Percentiles rank a stretch among this genome's conserved stretches.
Conservation (phyloP, 2,329 filamentous ascomycete species). For the Cercospora sp. region DNA sequence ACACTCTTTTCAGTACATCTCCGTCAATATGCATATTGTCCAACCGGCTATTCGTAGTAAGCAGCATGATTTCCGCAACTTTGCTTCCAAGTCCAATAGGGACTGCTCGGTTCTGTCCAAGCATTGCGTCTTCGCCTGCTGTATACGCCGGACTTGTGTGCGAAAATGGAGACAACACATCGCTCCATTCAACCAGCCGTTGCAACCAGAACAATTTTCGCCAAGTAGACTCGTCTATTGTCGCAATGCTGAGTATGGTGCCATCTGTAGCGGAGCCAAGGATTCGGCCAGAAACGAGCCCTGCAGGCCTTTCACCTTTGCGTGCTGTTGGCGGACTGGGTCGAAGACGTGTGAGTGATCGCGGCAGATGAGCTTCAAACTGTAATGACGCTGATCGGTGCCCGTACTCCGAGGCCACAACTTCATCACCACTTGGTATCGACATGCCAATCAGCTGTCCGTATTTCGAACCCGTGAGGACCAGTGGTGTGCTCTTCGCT, state of each 20-base stretch:
- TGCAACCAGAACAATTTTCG: constrained; percentile 72
- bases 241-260: constrained; percentile 59
- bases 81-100: constrained; percentile 33
- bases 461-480: constrained; percentile 29
- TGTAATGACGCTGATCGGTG: constrained; percentile 7
- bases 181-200: constrained; percentile 53
- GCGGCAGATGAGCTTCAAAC: constrained; percentile 47
- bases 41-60: constrained; percentile 16
- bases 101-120: constrained; percentile 24
- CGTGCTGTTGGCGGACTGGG: constrained; percentile 43
- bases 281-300: constrained; percentile 50
- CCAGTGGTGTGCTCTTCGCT: not conserved
- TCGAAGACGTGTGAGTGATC: constrained; percentile 52
- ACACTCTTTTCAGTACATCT: constrained; percentile 42
- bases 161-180: constrained; percentile 36
- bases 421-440: constrained; percentile 11
- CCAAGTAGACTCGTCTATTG: constrained; percentile 65
- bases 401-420: not conserved
- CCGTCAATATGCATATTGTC: constrained; percentile 46
- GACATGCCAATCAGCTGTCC: constrained; percentile 34
- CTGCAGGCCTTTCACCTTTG: constrained; percentile 40
- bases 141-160: constrained; percentile 22
- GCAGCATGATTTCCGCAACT: constrained; percentile 35
- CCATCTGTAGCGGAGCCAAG: constrained; percentile 56
- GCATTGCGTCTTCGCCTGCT: constrained; percentile 17